These are phyloP conservation scores for Pseudofabraea citricarpa DNA, from an alignment of 2,329 filamentous ascomycete species.

Conservation along the genomic window DNA sequence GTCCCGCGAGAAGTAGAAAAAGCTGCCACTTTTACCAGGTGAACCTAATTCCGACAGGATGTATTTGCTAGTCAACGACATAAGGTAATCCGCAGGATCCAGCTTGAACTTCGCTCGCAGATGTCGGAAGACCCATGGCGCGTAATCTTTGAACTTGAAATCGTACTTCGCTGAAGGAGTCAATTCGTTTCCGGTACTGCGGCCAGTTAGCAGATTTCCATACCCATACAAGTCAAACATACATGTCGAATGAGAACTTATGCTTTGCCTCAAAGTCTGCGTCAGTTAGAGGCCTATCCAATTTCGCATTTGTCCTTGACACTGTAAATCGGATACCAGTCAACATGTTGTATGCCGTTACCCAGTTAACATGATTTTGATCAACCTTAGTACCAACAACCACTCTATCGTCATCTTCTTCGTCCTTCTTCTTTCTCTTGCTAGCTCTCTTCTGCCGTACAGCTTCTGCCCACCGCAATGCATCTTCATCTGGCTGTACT, in stretches of 20 bases:
- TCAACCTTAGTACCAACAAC: constrained; percentile 97
- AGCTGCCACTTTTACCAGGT: constrained; percentile 96
- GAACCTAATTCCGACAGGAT: constrained; percentile 96
- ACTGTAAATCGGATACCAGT: constrained; percentile 97
- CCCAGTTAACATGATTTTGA: constrained; percentile 94
- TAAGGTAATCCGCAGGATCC: constrained; percentile 95
- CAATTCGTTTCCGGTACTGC: constrained; percentile 90
- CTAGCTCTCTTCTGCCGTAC: constrained; percentile 88
- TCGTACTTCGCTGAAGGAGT: constrained; percentile 98
- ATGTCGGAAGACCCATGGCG: constrained; percentile 98
- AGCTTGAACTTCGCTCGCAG: constrained; percentile 82
- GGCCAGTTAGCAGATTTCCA: no score
- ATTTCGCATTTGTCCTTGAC: constrained; percentile 92
- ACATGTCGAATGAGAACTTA: constrained; percentile 99
- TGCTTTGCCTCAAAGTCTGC: constrained; percentile 91
- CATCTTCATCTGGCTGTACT: constrained; percentile 81
- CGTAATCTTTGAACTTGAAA: constrained; percentile 99
- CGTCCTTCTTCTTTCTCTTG: constrained; percentile 76
- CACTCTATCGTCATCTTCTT: constrained; percentile 89
- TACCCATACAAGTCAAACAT: constrained; percentile 33
- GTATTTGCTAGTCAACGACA: constrained; percentile 98
- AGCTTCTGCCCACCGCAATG: constrained; percentile 85
- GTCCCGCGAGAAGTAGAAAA: constrained; percentile 98
- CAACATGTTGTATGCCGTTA: constrained; percentile 98
- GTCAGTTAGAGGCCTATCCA: constrained; percentile 84